Percentiles rank a stretch among this genome's conserved stretches.
Conservation (phyloP, 2,329 filamentous ascomycete genomes). For the Dryadomyces quercus-mongolicae region DNA sequence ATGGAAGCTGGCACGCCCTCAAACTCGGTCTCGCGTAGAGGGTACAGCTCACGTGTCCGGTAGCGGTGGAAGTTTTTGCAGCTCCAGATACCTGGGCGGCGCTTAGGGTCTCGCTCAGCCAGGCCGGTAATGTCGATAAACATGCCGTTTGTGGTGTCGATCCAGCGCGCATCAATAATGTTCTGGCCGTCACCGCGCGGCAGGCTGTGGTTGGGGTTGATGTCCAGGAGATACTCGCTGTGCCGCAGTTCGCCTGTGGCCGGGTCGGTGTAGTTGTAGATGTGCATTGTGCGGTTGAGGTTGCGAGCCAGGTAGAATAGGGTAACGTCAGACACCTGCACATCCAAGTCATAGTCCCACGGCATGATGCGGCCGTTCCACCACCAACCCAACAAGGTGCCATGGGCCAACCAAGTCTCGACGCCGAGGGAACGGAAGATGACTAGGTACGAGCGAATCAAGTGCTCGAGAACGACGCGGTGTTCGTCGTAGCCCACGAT, state of each 20-base stretch:
- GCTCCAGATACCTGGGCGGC: constrained; percentile 53
- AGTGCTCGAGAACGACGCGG: constrained; percentile 51
- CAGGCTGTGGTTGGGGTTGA: constrained; percentile 59
- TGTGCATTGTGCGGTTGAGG: constrained; percentile 57
- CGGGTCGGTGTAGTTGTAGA: constrained; percentile 33
- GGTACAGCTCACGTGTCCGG: constrained; percentile 58
- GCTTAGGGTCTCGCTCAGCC: constrained; percentile 49
- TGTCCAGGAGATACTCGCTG: constrained; percentile 56
- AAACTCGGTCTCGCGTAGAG: constrained; percentile 60
- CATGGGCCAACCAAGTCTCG: constrained; percentile 81
- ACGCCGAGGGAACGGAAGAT: constrained; percentile 51
- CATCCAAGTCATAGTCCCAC: constrained; percentile 78
- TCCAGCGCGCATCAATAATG: constrained; percentile 76
- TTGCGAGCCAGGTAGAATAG: constrained; percentile 51
- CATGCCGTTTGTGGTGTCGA: constrained; percentile 62
- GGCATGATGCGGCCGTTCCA: constrained; percentile 71
- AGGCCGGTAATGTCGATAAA: constrained; percentile 78
- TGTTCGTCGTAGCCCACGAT: constrained; percentile 56
- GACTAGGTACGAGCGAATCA: constrained; percentile 63
- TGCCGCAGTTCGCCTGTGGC: constrained; percentile 27
- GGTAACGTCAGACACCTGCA: constrained; percentile 59
- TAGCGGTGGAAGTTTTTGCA: constrained; percentile 76
- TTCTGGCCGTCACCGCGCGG: constrained; percentile 57
- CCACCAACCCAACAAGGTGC: constrained; percentile 78
- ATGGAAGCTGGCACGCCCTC: constrained; percentile 61